A percentile compares a stretch with the other conserved stretches of the same genome.
These are phyloP conservation scores for Vitis rupestris DNA, from an alignment of 164 flowering plant species.

Conservation along the genomic window DNA sequence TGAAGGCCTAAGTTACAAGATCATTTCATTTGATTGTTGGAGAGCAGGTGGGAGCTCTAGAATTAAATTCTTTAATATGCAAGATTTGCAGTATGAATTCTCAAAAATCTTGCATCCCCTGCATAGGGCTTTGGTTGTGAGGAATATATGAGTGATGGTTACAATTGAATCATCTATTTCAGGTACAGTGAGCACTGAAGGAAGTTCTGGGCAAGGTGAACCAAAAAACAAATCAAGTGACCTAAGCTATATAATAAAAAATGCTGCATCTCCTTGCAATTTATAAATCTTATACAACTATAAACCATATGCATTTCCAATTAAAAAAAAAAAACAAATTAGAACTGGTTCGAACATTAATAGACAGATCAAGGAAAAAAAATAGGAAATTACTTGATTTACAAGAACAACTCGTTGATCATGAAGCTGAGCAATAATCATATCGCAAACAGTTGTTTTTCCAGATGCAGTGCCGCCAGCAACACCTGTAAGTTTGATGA, in stretches of 20 bases:
- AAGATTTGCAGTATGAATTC: not conserved
- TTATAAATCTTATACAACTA: too few species aligned
- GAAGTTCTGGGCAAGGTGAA: too few species aligned
- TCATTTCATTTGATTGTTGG: too few species aligned
- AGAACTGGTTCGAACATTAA: not conserved
- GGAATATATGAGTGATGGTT: too few species aligned
- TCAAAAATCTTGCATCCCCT: not conserved
- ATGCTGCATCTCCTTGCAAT: too few species aligned
- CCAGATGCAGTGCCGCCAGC: slow-evolving; percentile 80
- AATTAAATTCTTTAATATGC: too few species aligned
- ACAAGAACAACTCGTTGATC: slow-evolving; percentile 71
- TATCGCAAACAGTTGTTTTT: slow-evolving; percentile 70
- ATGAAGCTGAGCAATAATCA: slow-evolving; percentile 62
- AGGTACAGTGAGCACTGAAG: too few species aligned
- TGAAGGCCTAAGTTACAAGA: too few species aligned
- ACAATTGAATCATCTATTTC: too few species aligned
- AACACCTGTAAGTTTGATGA: slow-evolving; percentile 39
- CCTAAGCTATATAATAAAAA: too few species aligned
- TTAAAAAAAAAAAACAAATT: not conserved
- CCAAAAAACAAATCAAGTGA: too few species aligned
- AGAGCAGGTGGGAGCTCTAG: too few species aligned
- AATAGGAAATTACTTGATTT: slow-evolving; percentile 40
- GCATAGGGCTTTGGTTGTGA: not conserved
- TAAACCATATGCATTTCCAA: not conserved
- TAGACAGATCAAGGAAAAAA: not conserved